Percentiles rank a stretch among this genome's conserved stretches.
Conservation (phyloP, 805 yeast genomes). For the Cyberlindnera xylosilytica region DNA sequence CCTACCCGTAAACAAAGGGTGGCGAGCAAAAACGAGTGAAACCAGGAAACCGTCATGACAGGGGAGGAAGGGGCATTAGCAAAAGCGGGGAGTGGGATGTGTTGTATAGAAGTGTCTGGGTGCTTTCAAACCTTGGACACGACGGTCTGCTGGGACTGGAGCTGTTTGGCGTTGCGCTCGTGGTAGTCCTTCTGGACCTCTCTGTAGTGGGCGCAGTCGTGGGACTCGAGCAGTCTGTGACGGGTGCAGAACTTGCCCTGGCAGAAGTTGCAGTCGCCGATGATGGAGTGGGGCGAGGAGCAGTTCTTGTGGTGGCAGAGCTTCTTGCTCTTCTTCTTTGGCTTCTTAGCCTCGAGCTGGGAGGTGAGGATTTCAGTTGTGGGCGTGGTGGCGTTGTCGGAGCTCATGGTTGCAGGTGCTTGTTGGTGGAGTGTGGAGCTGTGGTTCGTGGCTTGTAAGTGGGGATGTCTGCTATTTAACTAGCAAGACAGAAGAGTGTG, state of each 20-base stretch:
- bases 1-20: too few relatives aligned
- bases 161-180: constrained; percentile 59
- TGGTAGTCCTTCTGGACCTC: constrained; percentile 58
- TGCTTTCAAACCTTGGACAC: constrained; percentile 43
- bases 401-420: not conserved
- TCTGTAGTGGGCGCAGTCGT: constrained; percentile 56
- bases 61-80: too few relatives aligned
- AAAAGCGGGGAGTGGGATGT: not conserved
- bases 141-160: constrained; percentile 59
- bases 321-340: constrained; percentile 30
- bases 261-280: constrained; percentile 64
- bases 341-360: constrained; percentile 13
- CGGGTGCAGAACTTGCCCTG: constrained; percentile 63
- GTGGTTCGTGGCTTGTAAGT: too few relatives aligned
- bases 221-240: constrained; percentile 62
- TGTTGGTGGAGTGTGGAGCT: too few relatives aligned
- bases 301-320: constrained; percentile 26
- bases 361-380: constrained; percentile 1
- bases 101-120: not conserved
- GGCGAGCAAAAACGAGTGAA: too few relatives aligned
- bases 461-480: too few relatives aligned
- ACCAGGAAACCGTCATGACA: too few relatives aligned
- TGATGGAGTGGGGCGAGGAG: constrained; percentile 37
- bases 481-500: too few relatives aligned
- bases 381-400: constrained; percentile 3